These are phyloP conservation scores for Macrophomina pseudophaseolina DNA, from an alignment of 2,329 filamentous ascomycete species.

Conservation along the genomic window DNA sequence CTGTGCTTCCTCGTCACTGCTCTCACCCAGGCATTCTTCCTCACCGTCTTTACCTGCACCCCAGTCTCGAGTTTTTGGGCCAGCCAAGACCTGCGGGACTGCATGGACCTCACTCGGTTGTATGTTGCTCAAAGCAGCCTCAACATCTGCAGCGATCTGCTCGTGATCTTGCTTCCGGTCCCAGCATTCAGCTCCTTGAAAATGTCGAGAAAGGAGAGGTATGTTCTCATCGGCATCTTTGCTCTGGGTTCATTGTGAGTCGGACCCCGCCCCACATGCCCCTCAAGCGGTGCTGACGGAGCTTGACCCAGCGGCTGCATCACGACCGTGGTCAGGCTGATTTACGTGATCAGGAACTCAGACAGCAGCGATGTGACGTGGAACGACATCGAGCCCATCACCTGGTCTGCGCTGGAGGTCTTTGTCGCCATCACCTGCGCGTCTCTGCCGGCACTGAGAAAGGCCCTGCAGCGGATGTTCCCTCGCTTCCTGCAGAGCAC, in stretches of 20 bases:
- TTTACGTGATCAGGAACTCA: neutral
- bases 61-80: neutral
- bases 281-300: neutral
- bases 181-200: neutral
- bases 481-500: neutral
- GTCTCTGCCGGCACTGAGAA: neutral
- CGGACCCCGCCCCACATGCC: neutral
- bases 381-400: neutral
- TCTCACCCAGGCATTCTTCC: neutral
- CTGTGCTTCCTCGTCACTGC: neutral
- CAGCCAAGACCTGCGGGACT: neutral
- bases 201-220: neutral
- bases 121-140: neutral
- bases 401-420: neutral
- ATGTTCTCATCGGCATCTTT: neutral
- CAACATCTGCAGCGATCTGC: neutral
- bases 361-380: neutral
- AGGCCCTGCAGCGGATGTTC: neutral
- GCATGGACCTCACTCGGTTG: neutral
- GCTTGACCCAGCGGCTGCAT: neutral
- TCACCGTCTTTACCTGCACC: neutral
- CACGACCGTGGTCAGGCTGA: neutral
- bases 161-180: neutral
- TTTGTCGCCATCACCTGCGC: neutral
- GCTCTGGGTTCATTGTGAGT: neutral